A percentile compares a stretch with the other conserved stretches of the same genome.
Conservation (phyloP, 225 moss, liverwort and hornwort genomes). For the Polytrichum commune region DNA sequence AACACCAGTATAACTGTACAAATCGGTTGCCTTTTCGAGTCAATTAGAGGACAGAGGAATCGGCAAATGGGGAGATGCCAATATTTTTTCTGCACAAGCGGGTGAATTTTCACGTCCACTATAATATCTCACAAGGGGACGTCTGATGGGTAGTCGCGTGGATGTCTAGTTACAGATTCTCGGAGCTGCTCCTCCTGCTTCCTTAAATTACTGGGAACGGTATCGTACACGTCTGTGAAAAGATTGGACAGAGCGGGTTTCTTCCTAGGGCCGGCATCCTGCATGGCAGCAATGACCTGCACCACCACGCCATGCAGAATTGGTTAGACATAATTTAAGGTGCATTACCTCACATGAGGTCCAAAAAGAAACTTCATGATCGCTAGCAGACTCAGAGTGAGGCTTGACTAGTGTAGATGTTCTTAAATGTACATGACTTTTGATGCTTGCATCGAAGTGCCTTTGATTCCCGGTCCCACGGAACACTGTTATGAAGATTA, state of each 20-base stretch:
- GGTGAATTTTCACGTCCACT: too few species aligned
- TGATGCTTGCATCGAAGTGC: too few species aligned
- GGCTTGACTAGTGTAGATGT: too few species aligned
- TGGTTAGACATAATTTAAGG: neutral
- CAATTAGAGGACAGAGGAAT: too few species aligned
- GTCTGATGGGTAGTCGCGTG: slow-evolving; percentile 60
- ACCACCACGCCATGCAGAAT: slow-evolving; percentile 8
- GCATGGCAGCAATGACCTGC: slow-evolving; percentile 86
- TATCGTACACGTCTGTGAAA: slow-evolving; percentile 87
- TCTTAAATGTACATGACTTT: too few species aligned
- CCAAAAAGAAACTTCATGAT: neutral
- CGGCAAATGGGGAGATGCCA: too few species aligned
- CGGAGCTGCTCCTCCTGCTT: slow-evolving; percentile 79
- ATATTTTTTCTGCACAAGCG: too few species aligned
- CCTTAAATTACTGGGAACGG: slow-evolving; percentile 53
- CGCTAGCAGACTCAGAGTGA: neutral
- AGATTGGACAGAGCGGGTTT: slow-evolving; percentile 65
- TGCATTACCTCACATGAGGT: neutral
- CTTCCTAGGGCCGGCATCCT: slow-evolving; percentile 53
- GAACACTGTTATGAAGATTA: too few species aligned
- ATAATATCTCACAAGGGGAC: slow-evolving; percentile 43
- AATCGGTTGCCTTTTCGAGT: neutral
- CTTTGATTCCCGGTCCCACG: too few species aligned
- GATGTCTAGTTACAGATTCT: slow-evolving; percentile 49
- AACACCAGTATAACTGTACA: neutral